Base-by-base conservation (phyloP, 2,329 filamentous ascomycete species). In the Cordyceps cateniannulata region DNA sequence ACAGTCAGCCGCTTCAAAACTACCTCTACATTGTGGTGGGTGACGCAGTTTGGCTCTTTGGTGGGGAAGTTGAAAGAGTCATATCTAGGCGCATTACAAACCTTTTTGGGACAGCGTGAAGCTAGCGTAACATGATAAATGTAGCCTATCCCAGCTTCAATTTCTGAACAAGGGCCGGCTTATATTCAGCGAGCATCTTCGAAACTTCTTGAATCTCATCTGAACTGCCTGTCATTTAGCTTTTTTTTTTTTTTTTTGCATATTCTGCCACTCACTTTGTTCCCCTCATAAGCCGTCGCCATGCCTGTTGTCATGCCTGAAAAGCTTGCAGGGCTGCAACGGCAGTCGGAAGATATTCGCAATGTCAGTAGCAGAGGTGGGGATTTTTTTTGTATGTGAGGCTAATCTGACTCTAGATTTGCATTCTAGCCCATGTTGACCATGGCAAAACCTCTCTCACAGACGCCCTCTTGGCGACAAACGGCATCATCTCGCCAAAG, bases 401-500 rank as follows among this genome's bases (percentile, higher is more conserved):
- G 18, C 50, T 62, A 14, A 60, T 10, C 38, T 9, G 16, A 1
- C 16, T n/a, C 6, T 5, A 92, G 90, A 96, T 97, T 66, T 97
- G 93, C 74, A 96, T 98, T 68, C 78, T 98, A 66, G 93, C 93
- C 51, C 93, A 98, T 73, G 93, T 98, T 69, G 95, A 99, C 74
- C 95, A 99, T 82, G 95, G 95, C 70, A 99, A 99, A 76, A 99
- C 95, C 3, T 98, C 95, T 38, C 85, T 99, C 67, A 96, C 93
- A 62, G 95, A 99, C 75, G 92, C 92, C 63, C 85, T 99, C 58
- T 90, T 99, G 70, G 93, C 95, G 75, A 98, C 95, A 66, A 99
- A 99, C 83, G 95, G 95, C 78, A 98, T 99, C 78, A 99, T 99
- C 71, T 98, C 95, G 32, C 91, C 93, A 60, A 98, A 98, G 73